Base-by-base conservation (phyloP, 352 stramenopile genomes). In the Poterioochromonas sp. region DNA sequence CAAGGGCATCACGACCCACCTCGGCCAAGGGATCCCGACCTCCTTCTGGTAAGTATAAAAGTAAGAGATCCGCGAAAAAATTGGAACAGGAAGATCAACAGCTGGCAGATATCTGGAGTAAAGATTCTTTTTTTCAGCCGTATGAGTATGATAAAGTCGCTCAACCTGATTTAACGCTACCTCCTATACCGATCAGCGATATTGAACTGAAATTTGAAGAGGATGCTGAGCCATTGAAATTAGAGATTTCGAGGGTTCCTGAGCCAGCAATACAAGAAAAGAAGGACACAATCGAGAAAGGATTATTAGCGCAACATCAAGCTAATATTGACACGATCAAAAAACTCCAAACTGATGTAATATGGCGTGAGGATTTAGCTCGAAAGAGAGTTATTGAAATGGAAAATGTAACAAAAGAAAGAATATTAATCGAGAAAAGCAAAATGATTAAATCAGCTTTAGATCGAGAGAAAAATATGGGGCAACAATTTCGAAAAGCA, bases 211-310 rank as follows among this genome's bases (percentile, higher is more conserved):
- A 73, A 53, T 76, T 76, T 43, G 5, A 37, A 32, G 35, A 18
- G n/a, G 47, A 41, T 40, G 40, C 47, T 26, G 32, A 40, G n/a
- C 20, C 18, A 39, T 34, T 44, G 0, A n/a, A 1, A 43, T 62
- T 76, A 34, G 15, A 12, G 18, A 41, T 76, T 22, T 2, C 3
- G 5, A 1, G 15, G 5, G 20, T 62, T 34, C 68, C 68, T 41
- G 41, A 62, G 62, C 89, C 97, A 11, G 90, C 90, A 49, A 93
- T 97, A 77, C 96, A 90, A 82, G 94, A 96, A 79, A 89, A 96
- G 63, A 83, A 97, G 37, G 90, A 90, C 0, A 88, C 93, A 80
- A 88, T 89, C 40, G 97, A 91, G 74, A 90, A 96, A 70, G 81
- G 87, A 8, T 96, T 96, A 81, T 89, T 97, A 82, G 84, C 89